These are phyloP conservation scores for Lichtheimia corymbifera DNA, from an alignment of 371 early-diverging fungal species.

Conservation along the genomic window DNA sequence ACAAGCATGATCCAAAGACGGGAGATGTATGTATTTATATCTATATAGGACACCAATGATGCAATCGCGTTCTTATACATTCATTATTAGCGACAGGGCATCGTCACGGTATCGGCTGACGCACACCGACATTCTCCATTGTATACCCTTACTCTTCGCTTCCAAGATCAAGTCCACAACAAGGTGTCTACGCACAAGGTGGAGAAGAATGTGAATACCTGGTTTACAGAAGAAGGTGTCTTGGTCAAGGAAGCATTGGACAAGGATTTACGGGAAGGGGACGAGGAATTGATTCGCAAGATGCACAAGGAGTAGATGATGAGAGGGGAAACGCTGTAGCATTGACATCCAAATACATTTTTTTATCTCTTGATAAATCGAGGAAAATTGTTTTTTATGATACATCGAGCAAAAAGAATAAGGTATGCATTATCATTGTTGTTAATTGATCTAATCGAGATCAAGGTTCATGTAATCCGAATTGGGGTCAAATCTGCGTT, in stretches of 20 bases:
- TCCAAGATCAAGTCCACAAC: slow-evolving; percentile 18
- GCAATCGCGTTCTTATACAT: neutral
- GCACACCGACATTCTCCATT: slow-evolving; percentile 27
- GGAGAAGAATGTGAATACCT: slow-evolving; percentile 27
- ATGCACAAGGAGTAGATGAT: slow-evolving; percentile 25
- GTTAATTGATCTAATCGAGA: slow-evolving; percentile 16
- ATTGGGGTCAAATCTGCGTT: neutral
- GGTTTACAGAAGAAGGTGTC: slow-evolving; percentile 38
- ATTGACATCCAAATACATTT: too few relatives aligned
- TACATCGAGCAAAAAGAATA: too few relatives aligned
- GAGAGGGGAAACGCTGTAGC: neutral
- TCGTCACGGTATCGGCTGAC: slow-evolving; percentile 24
- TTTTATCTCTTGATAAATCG: too few relatives aligned
- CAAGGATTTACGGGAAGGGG: slow-evolving; percentile 23
- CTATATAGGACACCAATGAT: neutral
- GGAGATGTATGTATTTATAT: slow-evolving; percentile 22
- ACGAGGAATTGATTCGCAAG: slow-evolving; percentile 15
- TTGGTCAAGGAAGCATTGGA: slow-evolving; percentile 24
- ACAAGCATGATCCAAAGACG: slow-evolving; percentile 20
- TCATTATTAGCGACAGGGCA: slow-evolving; percentile 16
- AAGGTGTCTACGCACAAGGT: slow-evolving; percentile 15
- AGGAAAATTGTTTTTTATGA: too few relatives aligned
- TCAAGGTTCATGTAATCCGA: slow-evolving; percentile 22
- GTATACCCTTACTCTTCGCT: slow-evolving; percentile 24
- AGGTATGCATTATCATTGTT: too few relatives aligned